Percentiles rank a stretch among this genome's conserved stretches.
Evolutionary conservation across 2,329 filamentous ascomycete species (phyloP).

Genomic region (Aspergillus caelatus): DNA sequence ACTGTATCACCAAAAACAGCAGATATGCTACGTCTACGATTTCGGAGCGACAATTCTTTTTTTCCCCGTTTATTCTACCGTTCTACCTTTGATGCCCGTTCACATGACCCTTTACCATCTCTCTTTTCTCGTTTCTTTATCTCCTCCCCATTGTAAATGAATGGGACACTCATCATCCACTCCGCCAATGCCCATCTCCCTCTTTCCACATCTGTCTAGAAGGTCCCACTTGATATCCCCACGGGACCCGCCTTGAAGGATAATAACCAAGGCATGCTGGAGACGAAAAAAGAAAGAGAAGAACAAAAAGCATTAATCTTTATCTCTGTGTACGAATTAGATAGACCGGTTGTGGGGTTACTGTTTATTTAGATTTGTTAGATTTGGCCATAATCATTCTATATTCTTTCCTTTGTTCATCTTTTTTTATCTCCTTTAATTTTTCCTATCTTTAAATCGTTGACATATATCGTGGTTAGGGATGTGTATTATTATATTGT

Average conservation of each 20-base stretch:
- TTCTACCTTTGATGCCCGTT: constrained; percentile 15
- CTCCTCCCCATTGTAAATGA: background rate
- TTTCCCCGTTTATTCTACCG: constrained; percentile 7
- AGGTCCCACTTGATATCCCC: background rate
- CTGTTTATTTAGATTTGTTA: constrained; percentile 20
- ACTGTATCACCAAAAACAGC: constrained; percentile 18
- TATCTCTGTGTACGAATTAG: constrained; percentile 26
- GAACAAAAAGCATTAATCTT: constrained; percentile 2
- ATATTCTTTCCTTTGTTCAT: constrained; percentile 9
- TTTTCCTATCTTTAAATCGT: background rate
- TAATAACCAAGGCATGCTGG: background rate
- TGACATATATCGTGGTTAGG: background rate
- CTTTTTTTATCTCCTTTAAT: background rate
- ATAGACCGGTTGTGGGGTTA: constrained; percentile 30
- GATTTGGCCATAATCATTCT: constrained; percentile 17
- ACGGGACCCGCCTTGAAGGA: background rate
- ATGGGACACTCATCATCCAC: background rate
- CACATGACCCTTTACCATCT: constrained; percentile 18
- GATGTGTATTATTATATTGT: background rate
- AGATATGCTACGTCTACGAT: constrained; percentile 21
- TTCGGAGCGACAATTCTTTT: constrained; percentile 17
- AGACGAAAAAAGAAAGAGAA: background rate
- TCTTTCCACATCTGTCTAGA: background rate
- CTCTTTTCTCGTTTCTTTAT: constrained; percentile 19
- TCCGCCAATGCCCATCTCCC: background rate